Evolutionary conservation across 257 asterid genomes (phyloP), one percentile per base, ranked within the genome.

Genomic region (Linaria vulgaris): DNA sequence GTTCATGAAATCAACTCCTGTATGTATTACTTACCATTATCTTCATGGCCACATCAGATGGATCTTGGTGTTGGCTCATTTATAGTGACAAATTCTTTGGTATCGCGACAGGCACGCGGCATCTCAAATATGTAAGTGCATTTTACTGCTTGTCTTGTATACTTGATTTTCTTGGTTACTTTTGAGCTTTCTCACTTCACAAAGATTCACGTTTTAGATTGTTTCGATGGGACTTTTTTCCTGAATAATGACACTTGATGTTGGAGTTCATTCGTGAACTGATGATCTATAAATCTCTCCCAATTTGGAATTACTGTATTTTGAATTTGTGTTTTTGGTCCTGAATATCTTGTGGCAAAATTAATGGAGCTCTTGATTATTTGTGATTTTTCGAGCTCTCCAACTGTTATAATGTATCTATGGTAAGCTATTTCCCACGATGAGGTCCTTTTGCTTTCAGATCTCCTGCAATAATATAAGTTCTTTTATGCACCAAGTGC

Each of bases 1-100:
- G 16, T 12, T 15, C 9, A 6, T 59, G 21, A 59, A 38, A 20
- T 22, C 20, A 11, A 8, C 30, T 41, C 20, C 10, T 27, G 3
- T 80, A 30, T 55, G 45, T 61, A 16, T 41, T 27, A 38, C 13
- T 68, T 39, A 53, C 61, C 61, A 48, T 55, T 71, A 49, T 63
- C 20, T 58, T 69, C 56, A n/a, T 64, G 69, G 51, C 43, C 71
- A 37, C 51, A 59, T 68, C 80, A 94, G 99, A 94, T 94, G 99
- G 99, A 94, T 82, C 82, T 90, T 58, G 97, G 99, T 51, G 96
- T 90, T 8, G 99, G 99, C 51, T 85, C 92, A 31, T 90, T 94
- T 85, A 94, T 94, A 41, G 59, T 90, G 57, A 88, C 88, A 70
- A 92, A 92, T 80, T 78, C 97, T 50, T 74, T 90, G 72, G 95